Conservation (phyloP, 495 filamentous ascomycete genomes). For the Aspergillus baeticus region DNA sequence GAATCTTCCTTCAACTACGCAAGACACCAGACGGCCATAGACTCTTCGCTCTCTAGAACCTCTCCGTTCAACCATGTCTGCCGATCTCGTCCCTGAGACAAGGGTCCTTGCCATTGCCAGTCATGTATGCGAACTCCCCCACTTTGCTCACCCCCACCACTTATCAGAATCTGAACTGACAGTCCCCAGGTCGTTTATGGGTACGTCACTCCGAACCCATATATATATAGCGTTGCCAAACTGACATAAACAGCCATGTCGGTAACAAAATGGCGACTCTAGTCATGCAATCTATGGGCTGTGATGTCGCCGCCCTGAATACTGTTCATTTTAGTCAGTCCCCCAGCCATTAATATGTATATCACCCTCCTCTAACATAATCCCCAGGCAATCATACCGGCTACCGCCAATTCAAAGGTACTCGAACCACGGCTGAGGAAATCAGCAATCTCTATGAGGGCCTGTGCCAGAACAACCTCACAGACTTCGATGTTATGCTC, state of each 20-base stretch:
- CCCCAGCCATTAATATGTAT: background rate
- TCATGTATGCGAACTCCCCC: slow-evolving; percentile 61
- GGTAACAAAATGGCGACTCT: slow-evolving; percentile 95
- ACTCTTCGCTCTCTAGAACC: background rate
- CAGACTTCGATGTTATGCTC: slow-evolving; percentile 87
- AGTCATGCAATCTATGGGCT: slow-evolving; percentile 87
- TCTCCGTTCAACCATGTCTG: slow-evolving; percentile 27
- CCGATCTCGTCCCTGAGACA: slow-evolving; percentile 70
- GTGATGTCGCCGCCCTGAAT: slow-evolving; percentile 89
- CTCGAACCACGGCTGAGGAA: slow-evolving; percentile 72
- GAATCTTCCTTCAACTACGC: background rate
- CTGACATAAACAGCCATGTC: slow-evolving; percentile 66
- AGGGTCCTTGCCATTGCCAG: slow-evolving; percentile 91
- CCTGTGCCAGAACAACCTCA: slow-evolving; percentile 74
- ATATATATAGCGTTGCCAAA: background rate
- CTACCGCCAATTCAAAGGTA: slow-evolving; percentile 84
- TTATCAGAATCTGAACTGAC: slow-evolving; percentile 18
- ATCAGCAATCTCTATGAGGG: slow-evolving; percentile 84
- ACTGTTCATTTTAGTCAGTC: slow-evolving; percentile 89
- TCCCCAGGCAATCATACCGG: slow-evolving; percentile 84
- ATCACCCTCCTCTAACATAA: slow-evolving; percentile 4
- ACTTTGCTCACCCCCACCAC: background rate
- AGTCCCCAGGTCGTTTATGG: slow-evolving; percentile 71
- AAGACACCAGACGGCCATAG: background rate
- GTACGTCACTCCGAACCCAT: slow-evolving; percentile 42